These are phyloP conservation scores for Rubia occidens DNA, from an alignment of 305 asterid genomes.

Conservation along the genomic window DNA sequence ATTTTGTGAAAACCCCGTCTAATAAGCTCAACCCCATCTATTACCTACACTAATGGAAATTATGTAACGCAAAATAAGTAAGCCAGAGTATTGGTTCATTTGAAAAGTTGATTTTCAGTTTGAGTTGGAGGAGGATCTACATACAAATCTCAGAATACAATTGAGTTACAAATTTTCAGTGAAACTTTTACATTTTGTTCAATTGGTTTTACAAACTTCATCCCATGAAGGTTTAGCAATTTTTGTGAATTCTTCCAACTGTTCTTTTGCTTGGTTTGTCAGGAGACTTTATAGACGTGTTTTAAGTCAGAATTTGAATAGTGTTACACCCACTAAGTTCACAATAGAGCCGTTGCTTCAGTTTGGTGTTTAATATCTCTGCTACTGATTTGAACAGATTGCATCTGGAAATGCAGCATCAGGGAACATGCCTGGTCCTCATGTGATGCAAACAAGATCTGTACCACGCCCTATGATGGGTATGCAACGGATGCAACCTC, in stretches of 20 bases:
- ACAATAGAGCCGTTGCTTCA: not conserved
- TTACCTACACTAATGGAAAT: not conserved
- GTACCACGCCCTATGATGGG: conserved; percentile 82
- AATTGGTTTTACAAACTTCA: not conserved
- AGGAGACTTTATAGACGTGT: not conserved
- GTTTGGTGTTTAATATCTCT: not conserved
- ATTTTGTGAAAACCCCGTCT: not conserved
- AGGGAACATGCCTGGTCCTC: conserved; percentile 64
- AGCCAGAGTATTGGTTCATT: not conserved
- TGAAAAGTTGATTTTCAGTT: not conserved
- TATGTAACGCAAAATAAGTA: not conserved
- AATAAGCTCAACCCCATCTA: not conserved
- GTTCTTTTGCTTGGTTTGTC: not conserved
- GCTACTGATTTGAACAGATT: conserved; percentile 34
- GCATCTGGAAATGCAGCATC: conserved; percentile 59
- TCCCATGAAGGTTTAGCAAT: not conserved
- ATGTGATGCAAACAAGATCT: conserved; percentile 68
- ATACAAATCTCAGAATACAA: not conserved
- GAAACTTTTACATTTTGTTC: not conserved
- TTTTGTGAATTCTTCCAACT: not conserved
- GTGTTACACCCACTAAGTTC: not conserved
- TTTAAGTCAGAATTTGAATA: not conserved
- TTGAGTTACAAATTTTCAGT: not conserved
- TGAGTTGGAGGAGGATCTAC: too few species aligned
- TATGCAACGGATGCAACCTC: conserved; percentile 78